Evolutionary conservation across 1,139 yeast genomes (phyloP).

Genomic region (Suhomyces taliae): DNA sequence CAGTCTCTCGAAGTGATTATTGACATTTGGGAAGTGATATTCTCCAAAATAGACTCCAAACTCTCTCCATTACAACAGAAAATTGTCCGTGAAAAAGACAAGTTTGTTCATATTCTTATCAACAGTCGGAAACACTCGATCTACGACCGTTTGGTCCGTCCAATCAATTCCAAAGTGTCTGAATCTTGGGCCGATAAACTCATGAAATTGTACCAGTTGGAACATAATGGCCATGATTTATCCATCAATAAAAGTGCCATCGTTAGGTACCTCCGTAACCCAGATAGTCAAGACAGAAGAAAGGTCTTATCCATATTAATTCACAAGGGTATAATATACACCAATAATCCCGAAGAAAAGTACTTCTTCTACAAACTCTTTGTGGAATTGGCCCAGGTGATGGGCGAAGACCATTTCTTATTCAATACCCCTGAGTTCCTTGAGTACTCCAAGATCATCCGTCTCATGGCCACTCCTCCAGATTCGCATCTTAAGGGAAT

Average conservation of each 20-base stretch:
- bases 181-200: conserved; percentile 26
- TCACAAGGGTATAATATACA: conserved; percentile 21
- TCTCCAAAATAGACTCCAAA: conserved; percentile 5
- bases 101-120: conserved; percentile 23
- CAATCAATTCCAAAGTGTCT: conserved; percentile 15
- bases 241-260: conserved; percentile 16
- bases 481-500: background rate
- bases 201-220: conserved; percentile 22
- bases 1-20: conserved; percentile 18
- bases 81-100: conserved; percentile 19
- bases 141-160: conserved; percentile 16
- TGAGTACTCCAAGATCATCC: conserved; percentile 20
- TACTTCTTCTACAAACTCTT: conserved; percentile 18
- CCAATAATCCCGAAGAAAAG: conserved; percentile 14
- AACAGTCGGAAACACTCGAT: conserved; percentile 20
- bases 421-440: conserved; percentile 17
- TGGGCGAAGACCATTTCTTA: conserved; percentile 24
- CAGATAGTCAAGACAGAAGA: conserved; percentile 15
- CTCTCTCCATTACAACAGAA: conserved; percentile 15
- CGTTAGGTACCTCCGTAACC: conserved; percentile 15
- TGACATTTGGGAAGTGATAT: conserved; percentile 22
- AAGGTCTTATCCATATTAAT: conserved; percentile 21
- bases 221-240: conserved; percentile 12
- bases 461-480: conserved; percentile 19
- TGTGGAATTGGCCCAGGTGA: conserved; percentile 15